Evolutionary conservation across 805 yeast species (phyloP).

Genomic region (Alloascoidea africana): DNA sequence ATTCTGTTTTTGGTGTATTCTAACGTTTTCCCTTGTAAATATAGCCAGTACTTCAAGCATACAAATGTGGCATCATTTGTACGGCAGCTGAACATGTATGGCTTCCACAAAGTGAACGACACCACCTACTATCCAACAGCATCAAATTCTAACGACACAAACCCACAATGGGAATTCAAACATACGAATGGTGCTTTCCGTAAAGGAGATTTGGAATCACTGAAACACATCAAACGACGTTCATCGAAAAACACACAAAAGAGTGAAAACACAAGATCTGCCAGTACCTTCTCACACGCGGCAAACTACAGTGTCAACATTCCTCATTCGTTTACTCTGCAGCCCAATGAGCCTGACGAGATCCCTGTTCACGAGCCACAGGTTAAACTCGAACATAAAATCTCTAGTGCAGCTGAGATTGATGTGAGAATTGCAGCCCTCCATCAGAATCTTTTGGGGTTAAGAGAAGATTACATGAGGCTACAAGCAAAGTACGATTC

Average conservation of each 20-base stretch:
- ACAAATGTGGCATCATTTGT: constrained; percentile 90
- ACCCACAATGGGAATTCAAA: constrained; percentile 66
- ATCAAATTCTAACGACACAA: background rate
- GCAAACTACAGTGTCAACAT: too few relatives aligned
- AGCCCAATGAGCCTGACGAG: background rate
- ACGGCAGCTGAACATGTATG: constrained; percentile 91
- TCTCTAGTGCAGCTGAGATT: background rate
- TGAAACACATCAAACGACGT: constrained; percentile 67
- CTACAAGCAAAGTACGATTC: constrained; percentile 31
- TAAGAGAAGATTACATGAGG: constrained; percentile 27
- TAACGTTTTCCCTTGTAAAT: background rate
- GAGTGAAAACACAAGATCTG: background rate
- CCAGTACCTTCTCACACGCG: too few relatives aligned
- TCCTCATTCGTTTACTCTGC: background rate
- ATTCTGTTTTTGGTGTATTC: background rate
- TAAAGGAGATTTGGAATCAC: constrained; percentile 64
- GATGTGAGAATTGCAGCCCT: constrained; percentile 16
- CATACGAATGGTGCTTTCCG: constrained; percentile 69
- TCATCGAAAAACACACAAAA: constrained; percentile 28
- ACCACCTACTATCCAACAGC: background rate
- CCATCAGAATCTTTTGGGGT: constrained; percentile 19
- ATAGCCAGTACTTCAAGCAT: constrained; percentile 66
- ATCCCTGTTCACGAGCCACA: background rate
- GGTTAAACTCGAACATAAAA: background rate
- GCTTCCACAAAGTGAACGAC: constrained; percentile 58